A percentile compares a stretch with the other conserved stretches of the same genome.
phyloP scores from a whole-genome alignment of 2,329 filamentous ascomycete species.

The Fusarium sp. region DNA sequence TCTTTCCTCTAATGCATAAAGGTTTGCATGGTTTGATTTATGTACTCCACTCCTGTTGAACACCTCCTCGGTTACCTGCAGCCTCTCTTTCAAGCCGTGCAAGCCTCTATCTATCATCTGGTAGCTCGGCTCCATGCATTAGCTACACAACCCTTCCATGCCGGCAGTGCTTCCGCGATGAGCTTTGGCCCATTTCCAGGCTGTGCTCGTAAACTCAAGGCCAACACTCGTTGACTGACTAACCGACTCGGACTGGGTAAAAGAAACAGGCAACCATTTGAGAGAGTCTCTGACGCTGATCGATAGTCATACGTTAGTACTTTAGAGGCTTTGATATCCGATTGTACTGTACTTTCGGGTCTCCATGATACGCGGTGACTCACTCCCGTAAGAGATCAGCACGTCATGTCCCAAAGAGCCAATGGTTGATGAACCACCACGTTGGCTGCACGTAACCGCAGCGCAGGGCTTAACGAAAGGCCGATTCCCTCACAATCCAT shows the following conservation, averaged over 20 bases:
- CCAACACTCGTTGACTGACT: neutral
- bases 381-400: slow-evolving; percentile 13
- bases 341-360: slow-evolving; percentile 1
- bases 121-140: slow-evolving; percentile 29
- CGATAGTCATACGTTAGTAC: neutral
- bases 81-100: slow-evolving; percentile 8
- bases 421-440: neutral
- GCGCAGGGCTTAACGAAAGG: slow-evolving; percentile 24
- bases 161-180: slow-evolving; percentile 23
- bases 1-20: neutral
- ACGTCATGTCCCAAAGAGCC: slow-evolving; percentile 3
- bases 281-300: neutral
- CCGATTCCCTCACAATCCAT: neutral
- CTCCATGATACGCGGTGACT: slow-evolving; percentile 25
- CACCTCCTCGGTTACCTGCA: slow-evolving; percentile 14
- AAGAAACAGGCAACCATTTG: slow-evolving; percentile 13
- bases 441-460: slow-evolving; percentile 25
- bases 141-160: slow-evolving; percentile 7
- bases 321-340: slow-evolving; percentile 15
- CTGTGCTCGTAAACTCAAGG: slow-evolving; percentile 24
- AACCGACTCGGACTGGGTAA: neutral
- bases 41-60: slow-evolving; percentile 15
- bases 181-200: slow-evolving; percentile 18
- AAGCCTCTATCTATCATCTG: slow-evolving; percentile 19
- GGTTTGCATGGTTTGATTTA: neutral